phyloP scores from a whole-genome alignment of 345 rosid species.

The Psidium friedrichsthalianum region DNA sequence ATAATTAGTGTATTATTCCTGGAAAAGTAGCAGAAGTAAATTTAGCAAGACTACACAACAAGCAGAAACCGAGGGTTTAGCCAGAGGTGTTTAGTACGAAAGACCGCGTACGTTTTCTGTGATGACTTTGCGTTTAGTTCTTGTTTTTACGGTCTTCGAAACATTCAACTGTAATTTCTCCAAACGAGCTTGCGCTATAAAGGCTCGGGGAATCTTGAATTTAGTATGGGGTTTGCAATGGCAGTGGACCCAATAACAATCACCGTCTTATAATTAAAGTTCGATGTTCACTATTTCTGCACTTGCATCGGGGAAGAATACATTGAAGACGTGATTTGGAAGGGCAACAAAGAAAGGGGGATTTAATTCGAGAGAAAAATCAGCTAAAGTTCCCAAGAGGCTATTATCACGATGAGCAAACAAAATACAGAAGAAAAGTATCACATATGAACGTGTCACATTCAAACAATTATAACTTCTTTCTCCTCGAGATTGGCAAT shows the following conservation, averaged over 20 bases:
- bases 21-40: too few species aligned
- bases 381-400: neutral
- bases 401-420: neutral
- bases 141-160: neutral
- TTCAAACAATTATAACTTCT: too few species aligned
- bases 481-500: too few species aligned
- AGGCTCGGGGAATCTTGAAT: fast-evolving
- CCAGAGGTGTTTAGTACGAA: too few species aligned
- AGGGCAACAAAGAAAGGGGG: neutral
- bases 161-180: neutral
- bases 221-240: neutral
- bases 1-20: too few species aligned
- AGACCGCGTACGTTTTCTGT: too few species aligned
- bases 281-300: neutral
- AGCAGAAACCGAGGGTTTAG: too few species aligned
- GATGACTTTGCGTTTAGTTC: too few species aligned
- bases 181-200: neutral
- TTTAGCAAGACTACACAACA: too few species aligned
- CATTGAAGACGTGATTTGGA: neutral
- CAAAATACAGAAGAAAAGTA: too few species aligned
- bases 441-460: too few species aligned
- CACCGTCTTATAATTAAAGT: neutral
- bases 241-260: too few species aligned
- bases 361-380: neutral
- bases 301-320: neutral